Evolutionary conservation across 345 rosid genomes (phyloP), one percentile per base, ranked within the genome.

Genomic region (Citrus glauca): DNA sequence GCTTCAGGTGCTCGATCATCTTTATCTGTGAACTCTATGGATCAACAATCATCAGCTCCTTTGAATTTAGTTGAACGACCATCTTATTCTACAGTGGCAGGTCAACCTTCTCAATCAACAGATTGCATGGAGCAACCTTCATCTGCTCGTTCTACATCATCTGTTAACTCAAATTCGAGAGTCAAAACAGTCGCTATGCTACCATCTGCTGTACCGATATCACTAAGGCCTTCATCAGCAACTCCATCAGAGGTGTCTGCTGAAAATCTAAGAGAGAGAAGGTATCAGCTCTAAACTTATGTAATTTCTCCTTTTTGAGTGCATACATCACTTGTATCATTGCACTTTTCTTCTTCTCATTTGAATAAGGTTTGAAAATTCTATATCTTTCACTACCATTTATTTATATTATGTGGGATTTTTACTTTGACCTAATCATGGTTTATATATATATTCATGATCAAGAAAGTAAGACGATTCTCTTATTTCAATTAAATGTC

Each of bases 171-270:
- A 71, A 69, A 70, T 59, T 55, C 66, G 20, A 81, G 81, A 71
- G 71, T 89, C 67, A 87, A 81, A 79, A 75, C 89, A 20, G 84
- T 83, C 66, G 83, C 90, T 40, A 61, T 86, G 55, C 80, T 83
- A 78, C 97, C 95, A 33, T 80, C 91, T 67, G 78, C 86, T 14
- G 87, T 86, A 40, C 82, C 93, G 32, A 82, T 84, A 74, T 79
- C 92, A 78, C 83, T 90, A 38, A 93, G 88, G 87, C 95, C 91
- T 22, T 80, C 94, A 73, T 72, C 91, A 76, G 73, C 69, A 9
- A 60, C 79, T 77, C 75, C 83, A 67, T 45, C 83, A 10, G 94
- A 90, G 61, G 42, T 85, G 35, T 85, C 86, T 32, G 68, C 68
- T 53, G 87, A 86, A 63, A 77, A 78, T 48, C 86, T 82, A 17